Base-by-base conservation (phyloP, 257 asterid species). In the Fraxinus quadrangulata region DNA sequence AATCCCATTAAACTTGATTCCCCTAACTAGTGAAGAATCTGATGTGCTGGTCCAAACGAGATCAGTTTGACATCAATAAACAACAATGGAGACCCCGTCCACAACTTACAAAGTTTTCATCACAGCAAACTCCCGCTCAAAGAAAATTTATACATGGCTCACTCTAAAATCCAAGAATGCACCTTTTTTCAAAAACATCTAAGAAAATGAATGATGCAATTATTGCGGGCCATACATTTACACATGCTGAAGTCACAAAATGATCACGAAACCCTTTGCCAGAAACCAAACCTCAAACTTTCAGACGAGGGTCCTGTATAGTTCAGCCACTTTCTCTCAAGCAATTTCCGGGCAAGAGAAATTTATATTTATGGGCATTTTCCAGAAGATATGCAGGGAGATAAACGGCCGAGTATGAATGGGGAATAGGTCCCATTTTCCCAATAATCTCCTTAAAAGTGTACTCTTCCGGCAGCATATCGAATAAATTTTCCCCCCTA, bases 381-480 rank as follows among this genome's bases (percentile, higher is more conserved):
- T 92, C 97, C 85, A 91, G 75, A 51, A 92, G 95, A 88, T 85
- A 91, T 4, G 96, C 90, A 2, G 97, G 97, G 9, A 92, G 89
- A 87, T 92, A 93, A 30, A 92, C 94, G 4, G 94, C 96, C 0
- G 97, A 92, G 79, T 90, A 75, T 6, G 79, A 75, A 63, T 65
- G 79, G 19, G 79, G 79, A 61, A 75, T 75, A 10, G 79, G 59
- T 34, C 79, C 79, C 79, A 75, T 75, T 65, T 75, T 75, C 30
- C 79, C 79, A 24, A 75, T 65, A 61, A 75, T 37, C 28, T 75
- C 79, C 51, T 28, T 75, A 24, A 75, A 75, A 26, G 79, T 39
- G 69, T 63, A 88, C 86, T 92, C 97, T 77, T 92, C 97, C 0
- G 97, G 97, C 28, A 92, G 85, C 97, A 92, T 92, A 81, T 92